Evolutionary conservation across 2,329 filamentous ascomycete genomes (phyloP), one percentile per base, ranked within the genome.

Genomic region (Sclerotinia subarctica): DNA sequence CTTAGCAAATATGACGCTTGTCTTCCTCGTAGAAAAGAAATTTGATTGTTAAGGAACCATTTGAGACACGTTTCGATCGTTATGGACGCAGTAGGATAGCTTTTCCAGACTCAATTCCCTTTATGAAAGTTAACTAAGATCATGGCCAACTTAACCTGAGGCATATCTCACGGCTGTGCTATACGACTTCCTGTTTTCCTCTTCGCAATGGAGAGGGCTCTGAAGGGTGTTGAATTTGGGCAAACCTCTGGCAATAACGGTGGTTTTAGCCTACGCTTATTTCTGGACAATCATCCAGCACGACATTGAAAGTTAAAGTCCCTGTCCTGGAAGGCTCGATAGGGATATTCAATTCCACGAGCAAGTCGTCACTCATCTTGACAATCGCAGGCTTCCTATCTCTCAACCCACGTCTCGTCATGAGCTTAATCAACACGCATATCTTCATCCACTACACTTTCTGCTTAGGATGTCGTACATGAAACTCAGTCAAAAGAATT

Each of bases 341-440:
- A 85, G 93, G 68, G 91, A 93, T 74, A 87, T 97, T 97, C 81
- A 97, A 97, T 76, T 94, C 94, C 0, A 94, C 96, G 80, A 97
- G 92, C 21, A 92, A 96, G 76, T 91, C 93, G 76, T 91, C 93
- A 0, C 97, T 97, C 78, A 87, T 97, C 38, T 94, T 94, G 84
- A 83, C 62, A 82, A 86, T 69, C 82, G 78, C 71, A 80, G 81
- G 77, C 78, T 80, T 38, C 80, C 83, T 3, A 80, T 82, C 72
- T 82, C 82, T 54, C 80, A 77, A 53, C 69, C 74, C 4, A 74
- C 76, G 69, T 72, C 70, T 65, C 73, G 75, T 62, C 75, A n/a
- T n/a, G 73, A 73, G 15, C 74, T 70, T 47, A 71, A 73, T 8
- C 73, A 75, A 75, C 75, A 75, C 63, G 73, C 74, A 4, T 77